A percentile compares a stretch with the other conserved stretches of the same genome.
These are phyloP conservation scores for Musa acuminata DNA, from an alignment of 176 grass and related monocot genomes.

Conservation along the genomic window DNA sequence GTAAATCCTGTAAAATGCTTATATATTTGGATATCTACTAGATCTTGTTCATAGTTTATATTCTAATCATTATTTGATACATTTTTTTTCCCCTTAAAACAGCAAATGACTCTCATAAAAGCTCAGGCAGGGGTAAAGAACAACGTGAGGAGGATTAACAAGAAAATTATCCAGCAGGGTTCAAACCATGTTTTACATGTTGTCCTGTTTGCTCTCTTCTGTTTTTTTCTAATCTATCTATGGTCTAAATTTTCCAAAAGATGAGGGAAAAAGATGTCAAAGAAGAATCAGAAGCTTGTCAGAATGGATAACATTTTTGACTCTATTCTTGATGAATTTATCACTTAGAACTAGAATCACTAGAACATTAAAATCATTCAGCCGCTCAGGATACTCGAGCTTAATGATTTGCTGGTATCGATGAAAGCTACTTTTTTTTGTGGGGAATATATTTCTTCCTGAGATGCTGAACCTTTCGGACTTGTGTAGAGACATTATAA, in stretches of 20 bases:
- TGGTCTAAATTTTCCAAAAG: slow-evolving; percentile 52
- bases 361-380: not conserved
- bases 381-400: not conserved
- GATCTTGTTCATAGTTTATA: not conserved
- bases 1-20: not conserved
- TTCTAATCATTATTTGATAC: not conserved
- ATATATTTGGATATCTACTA: not conserved
- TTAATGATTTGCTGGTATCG: not conserved
- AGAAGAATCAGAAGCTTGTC: not conserved
- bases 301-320: not conserved
- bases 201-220: slow-evolving; percentile 57
- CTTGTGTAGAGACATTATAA: too few species aligned
- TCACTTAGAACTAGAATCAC: too few species aligned
- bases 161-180: slow-evolving; percentile 67
- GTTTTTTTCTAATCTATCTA: slow-evolving; percentile 70
- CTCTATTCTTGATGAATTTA: not conserved
- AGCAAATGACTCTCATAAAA: slow-evolving; percentile 72
- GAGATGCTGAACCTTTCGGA: too few species aligned
- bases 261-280: slow-evolving; percentile 25
- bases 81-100: not conserved
- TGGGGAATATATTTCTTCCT: too few species aligned
- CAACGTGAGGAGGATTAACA: slow-evolving; percentile 91
- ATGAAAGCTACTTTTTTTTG: too few species aligned
- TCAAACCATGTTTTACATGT: slow-evolving; percentile 78
- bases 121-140: slow-evolving; percentile 79